Evolutionary conservation across 2,329 filamentous ascomycete genomes (phyloP).

Genomic region (Penicillium sp.): DNA sequence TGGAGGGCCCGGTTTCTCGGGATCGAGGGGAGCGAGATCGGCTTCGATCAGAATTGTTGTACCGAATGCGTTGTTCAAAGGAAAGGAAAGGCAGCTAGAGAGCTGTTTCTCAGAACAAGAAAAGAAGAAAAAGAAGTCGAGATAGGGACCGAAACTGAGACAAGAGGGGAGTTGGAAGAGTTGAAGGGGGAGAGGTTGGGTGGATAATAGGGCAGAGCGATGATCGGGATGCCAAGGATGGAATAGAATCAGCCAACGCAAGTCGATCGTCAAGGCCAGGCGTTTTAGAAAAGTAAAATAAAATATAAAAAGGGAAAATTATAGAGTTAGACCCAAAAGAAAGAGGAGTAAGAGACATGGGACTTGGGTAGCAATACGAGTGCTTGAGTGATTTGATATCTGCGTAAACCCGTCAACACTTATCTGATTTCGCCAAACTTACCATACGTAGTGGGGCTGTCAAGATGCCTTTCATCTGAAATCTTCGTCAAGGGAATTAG

Average conservation of each 20-base stretch:
- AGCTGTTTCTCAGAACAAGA: constrained; percentile 5
- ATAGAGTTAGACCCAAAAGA: background rate
- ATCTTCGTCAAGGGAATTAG: background rate
- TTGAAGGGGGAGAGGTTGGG: constrained; percentile 14
- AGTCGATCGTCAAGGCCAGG: background rate
- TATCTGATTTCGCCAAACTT: background rate
- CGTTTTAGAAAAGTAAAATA: background rate
- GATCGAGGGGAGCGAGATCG: constrained; percentile 7
- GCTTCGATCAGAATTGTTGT: constrained; percentile 1
- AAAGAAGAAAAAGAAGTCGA: constrained; percentile 4
- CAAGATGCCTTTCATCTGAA: background rate
- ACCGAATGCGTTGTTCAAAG: constrained; percentile 6
- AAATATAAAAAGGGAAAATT: background rate
- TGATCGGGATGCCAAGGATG: constrained; percentile 22
- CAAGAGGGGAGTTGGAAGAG: constrained; percentile 11
- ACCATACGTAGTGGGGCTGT: constrained; percentile 1
- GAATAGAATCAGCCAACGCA: constrained; percentile 3
- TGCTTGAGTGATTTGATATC: too few relatives aligned
- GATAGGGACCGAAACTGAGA: constrained; percentile 10
- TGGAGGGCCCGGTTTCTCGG: constrained; percentile 9
- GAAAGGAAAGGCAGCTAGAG: constrained; percentile 5
- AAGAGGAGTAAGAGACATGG: background rate
- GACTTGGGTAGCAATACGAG: too few relatives aligned
- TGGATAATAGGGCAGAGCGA: constrained; percentile 20
- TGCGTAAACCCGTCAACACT: too few relatives aligned